phyloP scores from a whole-genome alignment of 345 rosid species.

The rapeseed (Brassica napus) region Da-Ae NC_063436.1:4720501-4721000 shows the following conservation, averaged over 20 bases:
- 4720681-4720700: slow-evolving; percentile 1
- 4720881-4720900: slow-evolving; percentile 8
- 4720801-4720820: background rate
- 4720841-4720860: background rate
- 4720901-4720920: slow-evolving; percentile 32
- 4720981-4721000: slow-evolving; percentile 60
- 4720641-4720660: too few species aligned
- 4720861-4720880: slow-evolving; percentile 14
- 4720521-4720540: too few species aligned
- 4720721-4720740: background rate
- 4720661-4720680: background rate
- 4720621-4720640: too few species aligned
- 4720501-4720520: too few species aligned
- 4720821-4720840: background rate
- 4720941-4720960: slow-evolving; percentile 28
- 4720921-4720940: slow-evolving; percentile 24
- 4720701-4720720: background rate
- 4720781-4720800: background rate
- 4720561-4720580: background rate
- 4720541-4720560: too few species aligned
- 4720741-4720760: background rate
- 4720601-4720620: too few species aligned
- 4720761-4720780: background rate
- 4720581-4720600: background rate
- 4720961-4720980: slow-evolving; percentile 25